Evolutionary conservation across 1,284 basidiomycete genomes (phyloP), one percentile per base, ranked within the genome.

Genomic region (Rhizoctonia solani): DNA sequence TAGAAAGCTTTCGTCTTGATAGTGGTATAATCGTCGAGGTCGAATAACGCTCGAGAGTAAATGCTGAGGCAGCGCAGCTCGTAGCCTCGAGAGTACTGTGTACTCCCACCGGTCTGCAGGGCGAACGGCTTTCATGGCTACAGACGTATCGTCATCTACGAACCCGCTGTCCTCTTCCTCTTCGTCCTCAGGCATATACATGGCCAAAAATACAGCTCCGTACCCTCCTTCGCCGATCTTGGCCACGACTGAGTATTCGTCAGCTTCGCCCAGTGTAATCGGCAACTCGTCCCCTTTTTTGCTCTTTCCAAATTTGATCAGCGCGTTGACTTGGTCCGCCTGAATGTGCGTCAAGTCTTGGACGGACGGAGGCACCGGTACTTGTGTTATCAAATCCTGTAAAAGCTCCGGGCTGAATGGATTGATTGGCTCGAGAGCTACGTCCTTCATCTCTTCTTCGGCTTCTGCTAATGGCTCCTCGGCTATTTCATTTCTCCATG

Each of bases 181-280:
- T 1, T 84, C 81, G 27, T 85, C 82, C 4, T 84, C 80, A 23
- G 52, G 42, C 42, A 69, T 54, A n/a, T 46, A 82, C n/a, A 84
- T 73, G 3, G 89, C 93, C 69, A 88, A 86, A 80, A 97, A 99
- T 9, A 99, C 97, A 1, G 90, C 86, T 0, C 96, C 97, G 73
- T 95, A 99, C 0, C 95, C 95, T 4, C 97, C 97, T 79, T 99
- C 96, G 4, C 97, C 97, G 23, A 99, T 83, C 77, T 98, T 98
- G 70, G 89, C 89, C 4, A 82, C 79, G 8, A 98, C 85, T 58
- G 83, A 82, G 73, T 90, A 93, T 50, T 79, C 79, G 69, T 83
- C 83, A 6, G 58, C 58, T 2, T 83, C 86, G 32, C 80, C 82
- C 6, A 98, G 79, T 1, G 74, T 71, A 52, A 80, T 71, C 53